Evolutionary conservation across 2,329 filamentous ascomycete genomes (phyloP), one percentile per base, ranked within the genome.

Genomic region (Alternaria gansuensis): DNA sequence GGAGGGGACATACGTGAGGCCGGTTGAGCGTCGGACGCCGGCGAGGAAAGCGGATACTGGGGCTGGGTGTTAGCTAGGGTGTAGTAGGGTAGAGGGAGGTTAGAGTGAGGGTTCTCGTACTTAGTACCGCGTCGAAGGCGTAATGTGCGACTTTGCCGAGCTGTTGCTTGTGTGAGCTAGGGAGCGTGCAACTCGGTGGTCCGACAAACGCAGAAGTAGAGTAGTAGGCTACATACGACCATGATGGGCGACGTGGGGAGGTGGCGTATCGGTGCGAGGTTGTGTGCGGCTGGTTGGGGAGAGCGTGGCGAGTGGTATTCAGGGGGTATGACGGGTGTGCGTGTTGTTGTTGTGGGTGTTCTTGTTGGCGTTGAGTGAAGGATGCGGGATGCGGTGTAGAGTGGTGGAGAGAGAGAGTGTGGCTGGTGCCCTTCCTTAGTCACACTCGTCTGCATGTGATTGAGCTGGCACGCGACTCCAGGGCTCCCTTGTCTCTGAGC

Each of bases 21-120:
- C 95, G 62, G 95, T 98, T 66, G 94, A 97, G 71, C 95, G 92
- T 83, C 96, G 96, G 84, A 99, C 93, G 74, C 95, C 95, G 37
- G 95, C 95, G 68, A 99, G 88, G 78, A 98, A 94, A 64, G 95
- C 92, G 73, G 95, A 99, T 79, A 99, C 91, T 96, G 67, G 4
- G 45, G 23, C 3, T 17, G 17, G 29, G 33, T 55, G 62, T 73
- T 40, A 72, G 71, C 54, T 37, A 34, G 11, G 57, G 41, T 17
- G 17, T 17, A 17, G 10, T 24, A 13, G 9, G 10, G 17, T 46
- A 49, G 43, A n/a, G 52, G 36, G 55, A 44, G 51, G 48, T 48
- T 37, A 37, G 57, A 45, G 45, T 45, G 39, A 24, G 51, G 44
- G 53, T 41, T 33, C 17, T 17, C 90, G 72, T 87, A 95, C 92